phyloP scores from a whole-genome alignment of 306 rosid species.

The Trifolium repens region DNA sequence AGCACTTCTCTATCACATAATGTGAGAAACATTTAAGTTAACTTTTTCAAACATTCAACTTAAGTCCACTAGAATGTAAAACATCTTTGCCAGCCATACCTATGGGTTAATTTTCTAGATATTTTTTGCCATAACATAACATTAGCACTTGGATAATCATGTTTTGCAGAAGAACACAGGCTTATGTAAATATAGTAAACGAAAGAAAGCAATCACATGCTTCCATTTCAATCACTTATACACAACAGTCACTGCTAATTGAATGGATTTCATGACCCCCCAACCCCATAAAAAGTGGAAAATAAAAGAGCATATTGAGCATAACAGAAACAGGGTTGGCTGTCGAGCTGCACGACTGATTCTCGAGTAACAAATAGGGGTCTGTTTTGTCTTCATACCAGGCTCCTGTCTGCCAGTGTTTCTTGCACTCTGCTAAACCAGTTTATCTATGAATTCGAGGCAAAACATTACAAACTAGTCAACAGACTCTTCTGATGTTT shows the following conservation, averaged over 20 bases:
- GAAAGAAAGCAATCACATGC: constrained; percentile 8
- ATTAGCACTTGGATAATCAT: not conserved
- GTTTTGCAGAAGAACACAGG: not conserved
- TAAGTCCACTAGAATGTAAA: not conserved
- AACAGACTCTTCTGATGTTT: not conserved
- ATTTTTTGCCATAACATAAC: not conserved
- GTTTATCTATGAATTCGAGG: constrained; percentile 23
- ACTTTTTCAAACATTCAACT: not conserved
- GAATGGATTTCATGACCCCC: not conserved
- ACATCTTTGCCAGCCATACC: not conserved
- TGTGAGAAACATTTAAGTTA: not conserved
- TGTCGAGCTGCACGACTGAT: not conserved
- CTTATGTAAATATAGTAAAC: constrained; percentile 2
- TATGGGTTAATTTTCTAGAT: not conserved
- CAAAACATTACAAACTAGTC: constrained; percentile 25
- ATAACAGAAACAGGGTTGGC: constrained; percentile 10
- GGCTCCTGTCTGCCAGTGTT: not conserved
- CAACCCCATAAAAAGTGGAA: not conserved
- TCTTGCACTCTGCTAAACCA: constrained; percentile 18
- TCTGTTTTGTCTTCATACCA: constrained; percentile 14
- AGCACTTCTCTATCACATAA: not conserved
- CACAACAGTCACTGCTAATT: not conserved
- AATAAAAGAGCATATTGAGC: not conserved
- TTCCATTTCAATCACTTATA: not conserved
- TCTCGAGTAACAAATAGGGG: not conserved